These are phyloP conservation scores for Poa pratensis DNA, from an alignment of 176 grass and related monocot species.

Conservation along the genomic window DNA sequence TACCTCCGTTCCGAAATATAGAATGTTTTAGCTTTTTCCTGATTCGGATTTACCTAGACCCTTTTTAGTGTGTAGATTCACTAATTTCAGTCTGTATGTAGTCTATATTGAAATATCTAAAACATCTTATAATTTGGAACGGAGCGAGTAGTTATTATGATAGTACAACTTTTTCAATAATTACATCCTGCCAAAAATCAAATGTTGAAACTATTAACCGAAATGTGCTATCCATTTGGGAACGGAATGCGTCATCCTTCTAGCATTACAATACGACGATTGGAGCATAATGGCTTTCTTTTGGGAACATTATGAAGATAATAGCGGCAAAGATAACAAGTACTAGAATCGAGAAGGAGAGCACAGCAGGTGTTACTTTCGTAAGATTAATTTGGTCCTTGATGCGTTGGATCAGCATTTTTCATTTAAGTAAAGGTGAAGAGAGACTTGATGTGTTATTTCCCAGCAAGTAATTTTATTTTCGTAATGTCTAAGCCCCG, in stretches of 20 bases:
- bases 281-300: background rate
- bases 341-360: background rate
- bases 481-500: background rate
- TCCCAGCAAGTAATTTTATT: background rate
- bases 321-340: background rate
- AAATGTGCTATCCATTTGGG: background rate
- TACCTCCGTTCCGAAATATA: no score
- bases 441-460: background rate
- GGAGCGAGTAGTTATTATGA: background rate
- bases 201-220: background rate
- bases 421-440: background rate
- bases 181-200: background rate
- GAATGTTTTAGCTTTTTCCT: no score
- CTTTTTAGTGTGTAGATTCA: no score
- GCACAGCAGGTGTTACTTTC: background rate
- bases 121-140: no score
- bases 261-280: background rate
- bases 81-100: no score
- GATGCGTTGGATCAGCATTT: background rate
- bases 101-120: no score
- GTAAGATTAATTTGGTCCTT: background rate
- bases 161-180: background rate
- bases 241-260: background rate
- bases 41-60: no score
- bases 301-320: background rate